Conservation (phyloP, 306 rosid species). For the Rosa lucieae region DNA sequence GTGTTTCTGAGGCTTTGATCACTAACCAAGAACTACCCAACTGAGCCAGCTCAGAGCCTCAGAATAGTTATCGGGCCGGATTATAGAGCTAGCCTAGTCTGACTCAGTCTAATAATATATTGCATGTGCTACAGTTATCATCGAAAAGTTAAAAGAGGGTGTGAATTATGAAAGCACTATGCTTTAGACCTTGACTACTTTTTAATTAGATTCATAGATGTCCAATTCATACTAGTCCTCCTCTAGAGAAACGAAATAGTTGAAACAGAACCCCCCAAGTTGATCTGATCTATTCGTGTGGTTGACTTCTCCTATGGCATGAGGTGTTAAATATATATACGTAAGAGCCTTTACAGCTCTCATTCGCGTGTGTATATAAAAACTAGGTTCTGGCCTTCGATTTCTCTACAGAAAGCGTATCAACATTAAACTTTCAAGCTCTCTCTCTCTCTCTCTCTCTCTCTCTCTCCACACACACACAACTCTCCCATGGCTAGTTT, state of each 20-base stretch:
- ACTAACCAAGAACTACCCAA: background rate
- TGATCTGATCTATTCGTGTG: background rate
- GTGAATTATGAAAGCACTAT: background rate
- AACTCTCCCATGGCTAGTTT: constrained; percentile 5
- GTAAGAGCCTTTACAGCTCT: background rate
- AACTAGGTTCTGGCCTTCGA: background rate
- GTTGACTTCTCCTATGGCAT: background rate
- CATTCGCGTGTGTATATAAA: background rate
- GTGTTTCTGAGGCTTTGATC: background rate
- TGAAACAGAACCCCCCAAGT: background rate
- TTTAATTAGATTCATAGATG: no score
- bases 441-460: constrained; percentile 1
- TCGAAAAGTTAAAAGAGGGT: no score
- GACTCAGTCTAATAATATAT: no score
- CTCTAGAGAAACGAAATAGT: background rate
- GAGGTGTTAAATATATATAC: background rate
- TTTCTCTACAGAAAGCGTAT: background rate
- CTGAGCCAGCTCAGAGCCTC: background rate
- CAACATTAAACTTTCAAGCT: background rate
- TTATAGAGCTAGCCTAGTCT: no score
- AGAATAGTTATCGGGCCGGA: background rate
- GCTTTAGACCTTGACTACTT: background rate
- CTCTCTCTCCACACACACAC: background rate
- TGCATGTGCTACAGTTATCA: no score
- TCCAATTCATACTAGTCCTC: background rate